Conservation (phyloP, 2,329 filamentous ascomycete genomes). For the Ilyonectria mors-panacis region DNA sequence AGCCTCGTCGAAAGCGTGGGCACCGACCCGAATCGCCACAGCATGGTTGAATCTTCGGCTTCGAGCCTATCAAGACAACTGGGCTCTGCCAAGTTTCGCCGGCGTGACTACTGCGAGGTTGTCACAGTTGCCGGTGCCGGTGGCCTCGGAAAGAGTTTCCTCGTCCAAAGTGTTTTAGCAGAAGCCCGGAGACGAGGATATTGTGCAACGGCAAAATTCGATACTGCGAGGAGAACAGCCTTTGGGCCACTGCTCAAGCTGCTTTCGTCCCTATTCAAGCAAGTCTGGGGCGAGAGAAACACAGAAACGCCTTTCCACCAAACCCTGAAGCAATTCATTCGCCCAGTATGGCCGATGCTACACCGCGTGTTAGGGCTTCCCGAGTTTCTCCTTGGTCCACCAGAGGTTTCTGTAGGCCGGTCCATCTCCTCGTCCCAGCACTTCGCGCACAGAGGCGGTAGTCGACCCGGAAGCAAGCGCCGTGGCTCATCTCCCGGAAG, state of each 20-base stretch:
- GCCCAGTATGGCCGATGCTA: constrained; percentile 75
- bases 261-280: constrained; percentile 76
- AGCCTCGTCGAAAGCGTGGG: constrained; percentile 62
- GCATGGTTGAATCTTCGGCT: constrained; percentile 61
- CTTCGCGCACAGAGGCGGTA: constrained; percentile 50
- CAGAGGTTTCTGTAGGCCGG: constrained; percentile 55
- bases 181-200: constrained; percentile 75
- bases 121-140: constrained; percentile 73
- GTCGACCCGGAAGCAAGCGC: constrained; percentile 55
- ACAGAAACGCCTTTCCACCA: constrained; percentile 76
- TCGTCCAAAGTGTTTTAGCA: constrained; percentile 74
- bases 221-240: constrained; percentile 71
- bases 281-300: constrained; percentile 77
- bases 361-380: constrained; percentile 74
- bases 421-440: constrained; percentile 57
- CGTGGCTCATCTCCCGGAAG: constrained; percentile 66
- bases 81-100: constrained; percentile 70
- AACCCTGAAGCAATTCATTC: constrained; percentile 72
- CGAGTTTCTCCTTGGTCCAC: constrained; percentile 76
- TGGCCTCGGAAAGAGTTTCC: constrained; percentile 76
- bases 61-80: constrained; percentile 69
- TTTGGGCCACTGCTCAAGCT: constrained; percentile 76
- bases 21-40: constrained; percentile 60
- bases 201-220: constrained; percentile 77
- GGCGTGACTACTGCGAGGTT: constrained; percentile 75